These are phyloP conservation scores for Ganoderma leucocontextum DNA, from an alignment of 1,284 basidiomycete genomes.

Conservation along the genomic window DNA sequence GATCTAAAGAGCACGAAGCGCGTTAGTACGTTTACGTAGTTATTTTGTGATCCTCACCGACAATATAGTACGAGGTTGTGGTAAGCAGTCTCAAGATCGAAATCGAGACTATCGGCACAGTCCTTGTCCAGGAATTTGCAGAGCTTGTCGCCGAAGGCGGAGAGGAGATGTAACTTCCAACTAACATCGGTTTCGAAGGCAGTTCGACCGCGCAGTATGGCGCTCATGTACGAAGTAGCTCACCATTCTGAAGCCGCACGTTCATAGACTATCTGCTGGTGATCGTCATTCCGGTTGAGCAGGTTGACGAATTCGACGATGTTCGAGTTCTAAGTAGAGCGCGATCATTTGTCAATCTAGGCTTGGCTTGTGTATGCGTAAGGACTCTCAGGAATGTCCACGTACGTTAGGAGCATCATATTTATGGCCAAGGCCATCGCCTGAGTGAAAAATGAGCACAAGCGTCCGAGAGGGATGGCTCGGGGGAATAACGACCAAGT, in stretches of 20 bases:
- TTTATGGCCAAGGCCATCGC: constrained; percentile 63
- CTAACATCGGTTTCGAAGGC: too few relatives aligned
- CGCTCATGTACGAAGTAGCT: too few relatives aligned
- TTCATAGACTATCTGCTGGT: constrained; percentile 44
- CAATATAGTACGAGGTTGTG: constrained; percentile 72
- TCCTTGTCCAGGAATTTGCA: too few relatives aligned
- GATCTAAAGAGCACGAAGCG: constrained; percentile 37
- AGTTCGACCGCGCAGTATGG: too few relatives aligned
- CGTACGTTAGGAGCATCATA: constrained; percentile 51
- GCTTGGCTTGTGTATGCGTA: too few relatives aligned
- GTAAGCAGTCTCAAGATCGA: constrained; percentile 49
- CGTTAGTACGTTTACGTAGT: too few relatives aligned
- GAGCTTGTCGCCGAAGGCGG: too few relatives aligned
- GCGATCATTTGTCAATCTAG: too few relatives aligned
- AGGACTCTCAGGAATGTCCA: constrained; percentile 42
- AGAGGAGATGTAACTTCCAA: too few relatives aligned
- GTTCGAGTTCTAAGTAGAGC: constrained; percentile 60
- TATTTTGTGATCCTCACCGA: constrained; percentile 33
- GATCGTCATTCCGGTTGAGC: constrained; percentile 58
- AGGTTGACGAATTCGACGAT: constrained; percentile 64
- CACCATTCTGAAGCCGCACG: too few relatives aligned
- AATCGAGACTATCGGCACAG: too few relatives aligned
- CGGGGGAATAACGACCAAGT: constrained; percentile 41
- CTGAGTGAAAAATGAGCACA: constrained; percentile 57
- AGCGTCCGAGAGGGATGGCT: constrained; percentile 41